Evolutionary conservation across 345 rosid species (phyloP).

Genomic region (Diplotaxis tenuifolia): DNA sequence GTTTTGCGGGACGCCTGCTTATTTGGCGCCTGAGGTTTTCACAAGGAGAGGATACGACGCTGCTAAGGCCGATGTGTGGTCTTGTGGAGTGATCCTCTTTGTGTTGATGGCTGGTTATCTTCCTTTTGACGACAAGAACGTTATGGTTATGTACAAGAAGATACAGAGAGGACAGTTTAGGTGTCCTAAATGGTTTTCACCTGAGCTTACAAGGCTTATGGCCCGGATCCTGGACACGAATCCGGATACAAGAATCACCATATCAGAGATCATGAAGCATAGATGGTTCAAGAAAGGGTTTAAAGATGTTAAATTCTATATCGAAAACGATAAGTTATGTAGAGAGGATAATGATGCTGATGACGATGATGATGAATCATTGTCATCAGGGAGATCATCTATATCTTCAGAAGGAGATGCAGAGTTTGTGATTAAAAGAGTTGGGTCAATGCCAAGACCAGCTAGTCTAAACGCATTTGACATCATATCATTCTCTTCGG

Average conservation of each 20-base stretch:
- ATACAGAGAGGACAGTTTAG: constrained; percentile 69
- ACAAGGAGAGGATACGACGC: constrained; percentile 79
- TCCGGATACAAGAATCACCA: constrained; percentile 71
- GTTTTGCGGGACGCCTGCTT: constrained; percentile 83
- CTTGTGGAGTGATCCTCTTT: constrained; percentile 82
- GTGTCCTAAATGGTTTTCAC: constrained; percentile 85
- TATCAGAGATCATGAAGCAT: constrained; percentile 64
- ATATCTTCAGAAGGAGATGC: constrained; percentile 36
- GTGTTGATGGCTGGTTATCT: constrained; percentile 78
- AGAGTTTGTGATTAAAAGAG: constrained; percentile 24
- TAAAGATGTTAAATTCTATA: constrained; percentile 51
- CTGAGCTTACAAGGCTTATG: constrained; percentile 62
- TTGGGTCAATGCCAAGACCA: constrained; percentile 52
- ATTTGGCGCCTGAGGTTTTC: constrained; percentile 82
- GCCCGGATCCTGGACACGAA: constrained; percentile 73
- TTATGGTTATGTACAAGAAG: constrained; percentile 72
- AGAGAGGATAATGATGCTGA: constrained; percentile 38
- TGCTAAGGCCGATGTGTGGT: constrained; percentile 89
- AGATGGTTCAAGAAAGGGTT: constrained; percentile 75
- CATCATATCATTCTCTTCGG: constrained; percentile 75
- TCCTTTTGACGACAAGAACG: constrained; percentile 81
- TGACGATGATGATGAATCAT: constrained; percentile 24
- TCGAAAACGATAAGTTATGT: constrained; percentile 38
- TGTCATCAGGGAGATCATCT: constrained; percentile 41
- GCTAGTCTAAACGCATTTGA: constrained; percentile 77